Evolutionary conservation across 768 basidiomycete genomes (phyloP), one percentile per base, ranked within the genome.

Genomic region (Piloderma croceum): DNA sequence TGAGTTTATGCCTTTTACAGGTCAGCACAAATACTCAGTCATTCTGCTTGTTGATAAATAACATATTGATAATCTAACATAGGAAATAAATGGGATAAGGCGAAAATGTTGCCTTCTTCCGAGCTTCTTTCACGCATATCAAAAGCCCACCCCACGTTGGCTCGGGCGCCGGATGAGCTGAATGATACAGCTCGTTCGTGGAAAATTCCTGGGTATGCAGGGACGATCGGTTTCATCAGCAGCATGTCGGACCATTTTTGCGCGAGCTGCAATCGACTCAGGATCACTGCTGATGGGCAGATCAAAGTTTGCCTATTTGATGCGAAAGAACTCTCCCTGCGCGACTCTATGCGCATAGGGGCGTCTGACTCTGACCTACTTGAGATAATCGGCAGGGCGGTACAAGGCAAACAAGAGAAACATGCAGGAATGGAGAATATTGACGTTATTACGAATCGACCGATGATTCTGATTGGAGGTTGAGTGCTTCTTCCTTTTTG

Each of bases 221-320:
- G 89, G 18, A 76, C 68, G 55, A 74, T 82, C 58, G 90, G 82
- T n/a, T 90, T 92, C 62, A 93, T 93, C 54, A 88, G 80, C 54
- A 89, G 84, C 67, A 90, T 90, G 90, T 91, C 88, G 13, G 89
- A 93, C 60, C 90, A 91, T 61, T 90, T 93, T 52, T 92, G 90
- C 60, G 73, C 77, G 1, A 79, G 81, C 1, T 93, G 90, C 64
- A 90, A 89, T 52, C 74, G 90, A 42, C 67, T 92, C 36, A 71
- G 90, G 31, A 68, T 93, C 34, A 91, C 87, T n/a, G 84, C 89
- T 10, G 90, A 93, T 51, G 90, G 91, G 5, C 78, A 91, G 55
- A 86, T 93, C 50, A 93, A 93, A 89, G 89, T 92, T 27, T 92
- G 89, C 58, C 63, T 93, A 29, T 92, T 91, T 49, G 89, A 90